Base-by-base conservation (phyloP, 331 rosid genomes). In the Spiraea crenata region DNA sequence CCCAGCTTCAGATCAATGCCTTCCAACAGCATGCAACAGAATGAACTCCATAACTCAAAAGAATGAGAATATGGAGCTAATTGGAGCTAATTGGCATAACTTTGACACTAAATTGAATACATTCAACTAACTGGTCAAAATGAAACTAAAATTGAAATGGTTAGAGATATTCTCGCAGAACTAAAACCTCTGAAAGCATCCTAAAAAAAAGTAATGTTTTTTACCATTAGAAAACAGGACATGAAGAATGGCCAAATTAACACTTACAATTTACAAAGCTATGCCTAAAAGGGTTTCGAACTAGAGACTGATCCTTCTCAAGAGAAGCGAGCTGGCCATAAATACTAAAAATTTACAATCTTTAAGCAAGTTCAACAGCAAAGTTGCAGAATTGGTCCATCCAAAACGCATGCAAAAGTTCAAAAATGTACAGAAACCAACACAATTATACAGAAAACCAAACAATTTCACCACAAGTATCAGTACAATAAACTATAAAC, bases 281-380 rank as follows among this genome's bases (percentile, higher is more conserved):
- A 38, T 13, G 64, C 19, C 35, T 15, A 59, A 59, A n/a, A 59
- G n/a, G n/a, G 45, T 0, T 69, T 39, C 42, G 19, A 12, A 8
- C 13, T 44, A 31, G 9, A 44, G 61, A 9, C 17, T 42, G n/a
- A 25, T 25, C 31, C 31, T 25, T 2, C 31, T 25, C 31, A 25
- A 25, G 31, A 25, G 31, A 25, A 25, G 31, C 31, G 31, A 25
- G 31, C 31, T 25, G 31, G 25, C 25, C 4, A 17, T 9, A 54
- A 40, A 54, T 35, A 15, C 63, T 12, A 19, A 16, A 35, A 54
- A 40, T 34, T 15, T 13, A 4, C 62, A 25, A 31, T 45, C 45
- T 35, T 70, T 35, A 41, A 70, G 67, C 41, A 58, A n/a, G 59
- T 41, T 67, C 63, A 73, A 54, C 31, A 73, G 35, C 47, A 59